Conservation (phyloP, 1,284 basidiomycete genomes). For the Fistulinella cinereoalba region DNA sequence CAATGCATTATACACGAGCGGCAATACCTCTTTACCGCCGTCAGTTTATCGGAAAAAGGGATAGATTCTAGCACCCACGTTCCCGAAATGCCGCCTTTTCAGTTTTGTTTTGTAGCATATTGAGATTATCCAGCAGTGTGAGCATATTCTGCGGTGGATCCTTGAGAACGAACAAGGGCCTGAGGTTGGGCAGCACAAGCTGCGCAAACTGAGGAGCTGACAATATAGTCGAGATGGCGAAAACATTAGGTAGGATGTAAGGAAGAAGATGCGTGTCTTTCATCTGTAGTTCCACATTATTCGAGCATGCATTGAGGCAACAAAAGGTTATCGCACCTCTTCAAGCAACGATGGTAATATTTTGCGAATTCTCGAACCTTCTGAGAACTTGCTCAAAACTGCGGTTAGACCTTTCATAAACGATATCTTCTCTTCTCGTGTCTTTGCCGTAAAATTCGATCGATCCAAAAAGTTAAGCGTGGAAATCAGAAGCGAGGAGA, state of each 20-base stretch:
- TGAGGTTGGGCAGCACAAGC: constrained; percentile 83
- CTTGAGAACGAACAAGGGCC: constrained; percentile 86
- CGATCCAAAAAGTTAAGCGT: constrained; percentile 96
- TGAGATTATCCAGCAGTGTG: constrained; percentile 86
- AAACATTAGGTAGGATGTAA: constrained; percentile 98
- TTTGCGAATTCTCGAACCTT: constrained; percentile 84
- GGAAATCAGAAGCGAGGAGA: constrained; percentile 95
- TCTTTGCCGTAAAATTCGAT: constrained; percentile 92
- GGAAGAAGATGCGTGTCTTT: constrained; percentile 90
- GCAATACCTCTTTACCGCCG: constrained; percentile 73
- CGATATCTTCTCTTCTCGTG: constrained; percentile 92
- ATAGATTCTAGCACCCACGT: constrained; percentile 53
- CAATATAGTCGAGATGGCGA: constrained; percentile 81
- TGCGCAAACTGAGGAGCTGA: constrained; percentile 79
- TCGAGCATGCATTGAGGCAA: constrained; percentile 12
- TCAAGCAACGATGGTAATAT: constrained; percentile 94
- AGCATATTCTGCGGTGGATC: constrained; percentile 98
- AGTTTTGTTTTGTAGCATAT: constrained; percentile 87
- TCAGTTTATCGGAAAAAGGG: constrained; percentile 4
- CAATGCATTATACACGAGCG: constrained; percentile 91
- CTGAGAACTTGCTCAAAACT: constrained; percentile 86
- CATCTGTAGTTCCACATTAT: constrained; percentile 55
- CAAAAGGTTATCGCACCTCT: constrained; percentile 55
- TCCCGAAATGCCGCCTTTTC: constrained; percentile 85
- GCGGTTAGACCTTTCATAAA: constrained; percentile 89